Percentiles rank a stretch among this genome's conserved stretches.
Evolutionary conservation across 768 basidiomycete species (phyloP).

Genomic region (Podaxis sp.): DNA sequence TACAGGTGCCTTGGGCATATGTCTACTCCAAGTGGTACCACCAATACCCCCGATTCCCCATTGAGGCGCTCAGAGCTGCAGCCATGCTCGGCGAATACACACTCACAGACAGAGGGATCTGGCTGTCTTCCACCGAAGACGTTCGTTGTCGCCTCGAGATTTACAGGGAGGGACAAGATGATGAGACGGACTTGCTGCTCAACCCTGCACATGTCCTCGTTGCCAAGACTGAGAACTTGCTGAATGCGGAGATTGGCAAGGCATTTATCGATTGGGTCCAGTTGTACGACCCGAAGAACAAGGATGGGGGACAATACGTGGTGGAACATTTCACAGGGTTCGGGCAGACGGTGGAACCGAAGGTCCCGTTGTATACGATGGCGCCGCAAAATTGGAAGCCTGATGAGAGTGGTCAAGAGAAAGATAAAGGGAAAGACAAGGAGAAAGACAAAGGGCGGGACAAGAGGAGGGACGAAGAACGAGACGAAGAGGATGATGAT

Average conservation of each 20-base stretch:
- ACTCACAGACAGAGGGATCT: constrained; percentile 49
- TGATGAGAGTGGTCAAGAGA: background rate
- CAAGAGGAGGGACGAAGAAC: background rate
- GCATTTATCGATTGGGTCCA: constrained; percentile 46
- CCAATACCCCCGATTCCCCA: constrained; percentile 52
- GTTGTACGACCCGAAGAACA: background rate
- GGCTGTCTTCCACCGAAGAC: constrained; percentile 38
- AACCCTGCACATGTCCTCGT: constrained; percentile 49
- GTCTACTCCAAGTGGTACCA: constrained; percentile 58
- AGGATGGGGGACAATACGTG: background rate
- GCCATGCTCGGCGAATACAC: constrained; percentile 50
- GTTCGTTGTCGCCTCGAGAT: constrained; percentile 33
- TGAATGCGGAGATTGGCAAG: constrained; percentile 29
- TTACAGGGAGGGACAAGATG: constrained; percentile 42
- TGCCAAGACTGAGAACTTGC: constrained; percentile 26
- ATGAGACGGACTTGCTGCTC: constrained; percentile 37
- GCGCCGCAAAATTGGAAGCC: background rate
- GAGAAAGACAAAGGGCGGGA: background rate
- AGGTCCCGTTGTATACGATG: background rate
- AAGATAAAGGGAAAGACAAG: too few relatives aligned
- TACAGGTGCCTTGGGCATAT: constrained; percentile 53
- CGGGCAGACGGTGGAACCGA: background rate
- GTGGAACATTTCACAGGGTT: background rate
- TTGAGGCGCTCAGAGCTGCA: constrained; percentile 49
- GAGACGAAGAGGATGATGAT: background rate